Evolutionary conservation across 2,329 filamentous ascomycete genomes (phyloP), one percentile per base, ranked within the genome.

Genomic region (Blastomyces emzantsi): DNA sequence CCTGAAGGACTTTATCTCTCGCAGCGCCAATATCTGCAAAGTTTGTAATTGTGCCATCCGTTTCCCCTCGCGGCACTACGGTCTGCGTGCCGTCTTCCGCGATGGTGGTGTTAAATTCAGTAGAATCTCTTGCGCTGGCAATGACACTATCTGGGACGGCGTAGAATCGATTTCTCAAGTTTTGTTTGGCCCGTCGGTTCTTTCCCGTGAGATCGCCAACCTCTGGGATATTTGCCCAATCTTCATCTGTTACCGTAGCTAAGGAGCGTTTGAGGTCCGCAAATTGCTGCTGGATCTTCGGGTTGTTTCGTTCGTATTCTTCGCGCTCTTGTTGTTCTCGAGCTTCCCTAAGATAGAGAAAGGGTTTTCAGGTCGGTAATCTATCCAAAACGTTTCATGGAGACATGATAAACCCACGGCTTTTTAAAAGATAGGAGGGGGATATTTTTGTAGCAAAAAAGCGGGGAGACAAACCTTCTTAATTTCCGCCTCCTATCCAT

Each of bases 211-310:
- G 83, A 76, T 99, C 94, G 70, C 95, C 94, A 43, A 97, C 93
- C 72, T 99, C 95, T 5, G 94, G 95, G 51, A 99, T 82, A 71
- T 87, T 95, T 49, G 91, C 92, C 94, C 94, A 99, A 70, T 99
- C 92, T 66, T 99, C 93, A 74, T 97, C 93, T 54, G 90, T 90
- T 36, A 99, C 89, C 6, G 87, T 89, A 51, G 90, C 88, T 47
- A 99, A 83, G 5, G 90, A 91, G 72, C 95, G 86, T 78, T 99
- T 99, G 61, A 97, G 80, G 71, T 97, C 94, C 73, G 92, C 92
- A 75, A 99, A 99, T 76, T 99, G 94, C 69, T 97, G 90, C 73
- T 96, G 90, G 61, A 99, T 97, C 78, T 97, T 99, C 17, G 94
- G 94, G 74, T 99, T 97, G 75, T 96, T 93, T 70, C 89, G 87